Conservation (phyloP, 306 rosid genomes). For the Albizia julibrissin region DNA sequence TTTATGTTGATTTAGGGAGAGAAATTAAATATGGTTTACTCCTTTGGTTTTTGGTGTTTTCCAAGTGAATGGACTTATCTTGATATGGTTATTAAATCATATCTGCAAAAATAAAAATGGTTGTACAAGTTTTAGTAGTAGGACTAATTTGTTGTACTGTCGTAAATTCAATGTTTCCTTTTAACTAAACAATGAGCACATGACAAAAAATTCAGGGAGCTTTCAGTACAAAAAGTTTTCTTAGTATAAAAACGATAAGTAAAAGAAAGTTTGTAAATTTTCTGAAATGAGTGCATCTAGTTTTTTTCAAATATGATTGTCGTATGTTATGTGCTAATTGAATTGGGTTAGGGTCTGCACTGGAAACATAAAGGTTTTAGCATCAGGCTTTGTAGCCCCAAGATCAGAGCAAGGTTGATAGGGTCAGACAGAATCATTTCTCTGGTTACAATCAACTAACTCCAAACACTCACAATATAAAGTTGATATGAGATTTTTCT, state of each 20-base stretch:
- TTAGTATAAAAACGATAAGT: not conserved
- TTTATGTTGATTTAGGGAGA: not conserved
- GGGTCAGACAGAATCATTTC: not conserved
- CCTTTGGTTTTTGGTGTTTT: not conserved
- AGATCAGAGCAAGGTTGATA: slow-evolving; percentile 18
- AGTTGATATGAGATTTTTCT: slow-evolving; percentile 13
- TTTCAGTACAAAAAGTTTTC: not conserved
- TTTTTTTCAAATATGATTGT: not conserved
- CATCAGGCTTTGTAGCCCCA: not conserved
- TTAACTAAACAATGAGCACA: not conserved
- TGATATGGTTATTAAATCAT: not conserved
- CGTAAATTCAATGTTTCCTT: no score
- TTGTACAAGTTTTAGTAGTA: not conserved
- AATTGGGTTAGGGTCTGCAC: not conserved
- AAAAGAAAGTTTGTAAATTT: not conserved
- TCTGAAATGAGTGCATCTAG: not conserved
- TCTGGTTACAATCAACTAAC: not conserved
- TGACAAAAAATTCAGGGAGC: not conserved
- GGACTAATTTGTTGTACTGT: slow-evolving; percentile 18
- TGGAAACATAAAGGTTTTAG: not conserved
- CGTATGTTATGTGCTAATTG: not conserved
- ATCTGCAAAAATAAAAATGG: not conserved
- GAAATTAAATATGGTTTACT: not conserved
- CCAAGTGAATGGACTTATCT: not conserved
- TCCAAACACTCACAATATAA: not conserved